A percentile compares a stretch with the other conserved stretches of the same genome.
Evolutionary conservation across 116 monocot genomes (phyloP).

Genomic region (Cymodocea nodosa): DNA sequence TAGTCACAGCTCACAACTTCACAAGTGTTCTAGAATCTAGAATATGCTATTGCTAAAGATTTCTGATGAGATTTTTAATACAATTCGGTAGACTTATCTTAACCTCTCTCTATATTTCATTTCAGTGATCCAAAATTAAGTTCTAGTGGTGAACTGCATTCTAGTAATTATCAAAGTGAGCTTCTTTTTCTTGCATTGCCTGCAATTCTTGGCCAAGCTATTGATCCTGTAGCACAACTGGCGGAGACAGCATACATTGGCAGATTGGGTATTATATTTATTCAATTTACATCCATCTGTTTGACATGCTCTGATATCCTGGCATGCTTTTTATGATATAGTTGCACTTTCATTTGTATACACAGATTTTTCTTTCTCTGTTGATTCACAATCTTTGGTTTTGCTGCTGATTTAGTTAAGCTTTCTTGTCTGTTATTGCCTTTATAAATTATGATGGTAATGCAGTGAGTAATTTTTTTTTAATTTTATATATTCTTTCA

Average conservation of each 20-base stretch:
- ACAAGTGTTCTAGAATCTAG: no score
- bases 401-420: no score
- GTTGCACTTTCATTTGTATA: background rate
- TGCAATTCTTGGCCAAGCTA: conserved; percentile 78
- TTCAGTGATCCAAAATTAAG: conserved; percentile 4
- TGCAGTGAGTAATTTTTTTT: no score
- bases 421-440: no score
- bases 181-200: conserved; percentile 71
- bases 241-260: conserved; percentile 95
- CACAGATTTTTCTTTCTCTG: background rate
- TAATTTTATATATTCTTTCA: no score
- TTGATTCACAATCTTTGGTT: no score
- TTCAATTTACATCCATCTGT: background rate
- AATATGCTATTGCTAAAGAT: no score
- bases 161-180: conserved; percentile 40
- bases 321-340: background rate
- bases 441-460: no score
- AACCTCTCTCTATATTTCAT: no score
- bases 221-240: conserved; percentile 87
- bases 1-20: no score
- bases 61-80: no score
- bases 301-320: background rate
- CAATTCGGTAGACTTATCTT: no score
- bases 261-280: conserved; percentile 52
- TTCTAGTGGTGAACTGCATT: conserved; percentile 11